These are phyloP conservation scores for Cylindrotheca closterium DNA, from an alignment of 108 stramenopile species.

Conservation along the genomic window DNA sequence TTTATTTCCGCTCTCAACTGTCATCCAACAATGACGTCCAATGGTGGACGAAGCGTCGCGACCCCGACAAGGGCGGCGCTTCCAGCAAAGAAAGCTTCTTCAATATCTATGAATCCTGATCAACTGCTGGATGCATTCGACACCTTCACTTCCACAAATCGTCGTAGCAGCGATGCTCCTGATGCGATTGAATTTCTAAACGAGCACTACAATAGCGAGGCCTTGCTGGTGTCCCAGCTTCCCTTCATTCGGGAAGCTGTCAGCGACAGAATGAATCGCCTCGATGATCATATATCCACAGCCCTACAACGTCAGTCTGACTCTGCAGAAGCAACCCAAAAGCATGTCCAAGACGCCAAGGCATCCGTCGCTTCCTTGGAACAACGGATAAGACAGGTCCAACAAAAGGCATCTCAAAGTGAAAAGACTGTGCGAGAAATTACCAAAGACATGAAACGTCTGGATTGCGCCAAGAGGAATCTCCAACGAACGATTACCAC, in stretches of 20 bases:
- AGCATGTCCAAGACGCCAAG: conserved; percentile 72
- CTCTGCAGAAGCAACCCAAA: conserved; percentile 50
- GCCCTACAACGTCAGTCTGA: conserved; percentile 78
- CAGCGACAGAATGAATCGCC: conserved; percentile 51
- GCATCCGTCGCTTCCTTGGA: conserved; percentile 54
- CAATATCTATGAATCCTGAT: conserved; percentile 38
- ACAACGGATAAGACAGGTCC: conserved; percentile 58
- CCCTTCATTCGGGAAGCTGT: conserved; percentile 73
- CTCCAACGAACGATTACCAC: conserved; percentile 95
- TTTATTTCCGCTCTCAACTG: too few relatives aligned
- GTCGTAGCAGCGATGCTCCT: conserved; percentile 10
- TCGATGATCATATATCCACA: conserved; percentile 74
- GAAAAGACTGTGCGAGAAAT: conserved; percentile 82
- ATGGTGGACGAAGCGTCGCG: background rate
- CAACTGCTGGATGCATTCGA: conserved; percentile 55
- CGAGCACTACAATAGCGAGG: conserved; percentile 70
- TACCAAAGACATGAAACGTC: conserved; percentile 93
- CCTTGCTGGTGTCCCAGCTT: conserved; percentile 53
- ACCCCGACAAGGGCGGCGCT: background rate
- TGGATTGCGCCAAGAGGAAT: conserved; percentile 96
- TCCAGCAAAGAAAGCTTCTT: conserved; percentile 5
- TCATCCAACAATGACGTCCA: background rate
- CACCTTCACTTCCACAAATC: conserved; percentile 27
- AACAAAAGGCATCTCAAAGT: conserved; percentile 68
- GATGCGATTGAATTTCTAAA: conserved; percentile 86